phyloP scores from a whole-genome alignment of 805 yeast genomes.

The Spathaspora boniae region DNA sequence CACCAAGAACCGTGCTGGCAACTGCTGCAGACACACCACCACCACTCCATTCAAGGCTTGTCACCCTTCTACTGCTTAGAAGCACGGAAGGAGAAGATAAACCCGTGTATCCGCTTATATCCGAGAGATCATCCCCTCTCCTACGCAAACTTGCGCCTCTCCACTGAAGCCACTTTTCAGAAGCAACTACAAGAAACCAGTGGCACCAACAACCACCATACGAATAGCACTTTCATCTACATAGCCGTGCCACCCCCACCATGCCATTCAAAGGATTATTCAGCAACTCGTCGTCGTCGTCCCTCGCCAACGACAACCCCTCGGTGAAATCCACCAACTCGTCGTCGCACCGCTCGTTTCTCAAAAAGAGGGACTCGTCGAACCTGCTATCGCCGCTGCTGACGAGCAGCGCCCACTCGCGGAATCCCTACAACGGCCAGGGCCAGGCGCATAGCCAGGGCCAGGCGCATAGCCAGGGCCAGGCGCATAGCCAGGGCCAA shows the following conservation, averaged over 20 bases:
- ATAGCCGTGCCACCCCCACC: not conserved
- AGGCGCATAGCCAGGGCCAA: no score
- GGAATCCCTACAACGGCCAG: not conserved
- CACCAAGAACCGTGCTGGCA: no score
- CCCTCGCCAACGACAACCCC: not conserved
- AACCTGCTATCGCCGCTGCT: constrained; percentile 24
- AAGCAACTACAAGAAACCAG: not conserved
- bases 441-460: no score
- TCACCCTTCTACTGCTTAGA: no score
- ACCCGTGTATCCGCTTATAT: no score
- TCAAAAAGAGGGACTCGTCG: constrained; percentile 20
- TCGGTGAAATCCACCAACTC: constrained; percentile 8
- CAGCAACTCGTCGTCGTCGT: constrained; percentile 4
- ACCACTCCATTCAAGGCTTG: no score
- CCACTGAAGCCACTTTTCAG: no score
- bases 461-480: no score
- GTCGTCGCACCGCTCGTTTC: constrained; percentile 22
- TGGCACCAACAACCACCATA: not conserved
- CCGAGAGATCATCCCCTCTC: no score
- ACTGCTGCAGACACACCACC: no score
- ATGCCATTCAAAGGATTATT: constrained; percentile 8
- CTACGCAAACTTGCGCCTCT: no score
- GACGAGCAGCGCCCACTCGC: constrained; percentile 16
- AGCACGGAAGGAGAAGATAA: no score
- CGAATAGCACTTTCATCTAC: not conserved